Conservation (phyloP, 2,329 filamentous ascomycete species). For the Triangularia verruculosa region DNA sequence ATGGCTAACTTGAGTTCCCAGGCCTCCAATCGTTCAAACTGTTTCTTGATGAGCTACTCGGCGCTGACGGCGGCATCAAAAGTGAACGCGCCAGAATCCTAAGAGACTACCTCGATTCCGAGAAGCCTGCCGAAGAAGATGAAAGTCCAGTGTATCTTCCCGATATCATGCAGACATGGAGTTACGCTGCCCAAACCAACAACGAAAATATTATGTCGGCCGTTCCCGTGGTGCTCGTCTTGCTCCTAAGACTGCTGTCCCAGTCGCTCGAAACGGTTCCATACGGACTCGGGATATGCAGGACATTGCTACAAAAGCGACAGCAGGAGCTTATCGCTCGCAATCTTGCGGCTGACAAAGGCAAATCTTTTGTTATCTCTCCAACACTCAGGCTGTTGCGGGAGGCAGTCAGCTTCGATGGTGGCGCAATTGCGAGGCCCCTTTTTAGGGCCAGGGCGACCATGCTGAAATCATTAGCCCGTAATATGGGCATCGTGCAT, state of each 20-base stretch:
- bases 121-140: slow-evolving; percentile 51
- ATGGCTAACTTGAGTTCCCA: slow-evolving; percentile 29
- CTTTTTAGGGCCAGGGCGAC: slow-evolving; percentile 75
- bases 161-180: slow-evolving; percentile 86
- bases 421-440: slow-evolving; percentile 72
- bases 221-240: slow-evolving; percentile 74
- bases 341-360: slow-evolving; percentile 74
- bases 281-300: slow-evolving; percentile 74
- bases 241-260: slow-evolving; percentile 77
- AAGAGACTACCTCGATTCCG: slow-evolving; percentile 63
- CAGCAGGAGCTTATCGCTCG: slow-evolving; percentile 78
- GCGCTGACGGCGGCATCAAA: slow-evolving; percentile 46
- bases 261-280: slow-evolving; percentile 69
- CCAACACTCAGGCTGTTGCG: slow-evolving; percentile 82
- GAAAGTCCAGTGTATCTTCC: slow-evolving; percentile 64
- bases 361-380: slow-evolving; percentile 84
- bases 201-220: slow-evolving; percentile 79
- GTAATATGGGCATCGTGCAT: slow-evolving; percentile 73
- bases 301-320: slow-evolving; percentile 74
- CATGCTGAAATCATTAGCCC: slow-evolving; percentile 75
- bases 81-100: slow-evolving; percentile 57
- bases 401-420: slow-evolving; percentile 83
- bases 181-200: slow-evolving; percentile 73
- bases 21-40: slow-evolving; percentile 67
- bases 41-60: slow-evolving; percentile 65